Base-by-base conservation (phyloP, 164 flowering plant genomes). In the Umbellularia californica region DNA sequence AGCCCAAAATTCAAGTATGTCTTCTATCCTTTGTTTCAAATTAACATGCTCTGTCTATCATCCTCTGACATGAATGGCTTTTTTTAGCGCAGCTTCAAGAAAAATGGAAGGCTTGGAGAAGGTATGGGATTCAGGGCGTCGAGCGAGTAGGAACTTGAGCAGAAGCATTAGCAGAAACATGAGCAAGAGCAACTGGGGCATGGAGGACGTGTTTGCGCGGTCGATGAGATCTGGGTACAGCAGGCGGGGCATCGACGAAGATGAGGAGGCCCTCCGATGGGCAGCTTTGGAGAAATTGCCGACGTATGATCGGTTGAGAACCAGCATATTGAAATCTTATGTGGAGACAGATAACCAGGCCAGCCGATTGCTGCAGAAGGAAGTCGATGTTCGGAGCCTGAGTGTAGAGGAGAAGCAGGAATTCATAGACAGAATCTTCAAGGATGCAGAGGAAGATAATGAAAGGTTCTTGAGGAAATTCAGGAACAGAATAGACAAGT, bases 251-350 rank as follows among this genome's bases (percentile, higher is more conserved):
- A 80, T 67, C 14, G 87, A 88, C 20, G 93, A 90, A 13, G 98
- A 95, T 60, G 99, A 95, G 75, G 97, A 93, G 65, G 97, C 95
- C 1, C 83, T 95, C 5, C 82, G 75, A 75, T 95, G 97, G 98
- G 98, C 98, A 1, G 97, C 97, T 2, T 70, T 95, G 17, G 97
- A 95, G 84, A 95, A 83, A 55, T 70, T 95, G 27, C 98, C 99
- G 1, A 95, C 99, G 0, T 93, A 93, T 67, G 90, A 90, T 65
- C 81, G 98, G 22, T 73, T 96, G 52, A 82, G 99, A 52, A 96
- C 93, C 5, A 85, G 91, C 14, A 87, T 96, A 72, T 78, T 96
- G 50, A 78, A 90, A 55, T 84, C 92, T 4, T 88, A 81, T 71
- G 60, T 65, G 24, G 91, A 89, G 1, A 74, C 55, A 55, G 80